Base-by-base conservation (phyloP, 2,329 filamentous ascomycete genomes). In the Alternaria hordeiaustralica region DNA sequence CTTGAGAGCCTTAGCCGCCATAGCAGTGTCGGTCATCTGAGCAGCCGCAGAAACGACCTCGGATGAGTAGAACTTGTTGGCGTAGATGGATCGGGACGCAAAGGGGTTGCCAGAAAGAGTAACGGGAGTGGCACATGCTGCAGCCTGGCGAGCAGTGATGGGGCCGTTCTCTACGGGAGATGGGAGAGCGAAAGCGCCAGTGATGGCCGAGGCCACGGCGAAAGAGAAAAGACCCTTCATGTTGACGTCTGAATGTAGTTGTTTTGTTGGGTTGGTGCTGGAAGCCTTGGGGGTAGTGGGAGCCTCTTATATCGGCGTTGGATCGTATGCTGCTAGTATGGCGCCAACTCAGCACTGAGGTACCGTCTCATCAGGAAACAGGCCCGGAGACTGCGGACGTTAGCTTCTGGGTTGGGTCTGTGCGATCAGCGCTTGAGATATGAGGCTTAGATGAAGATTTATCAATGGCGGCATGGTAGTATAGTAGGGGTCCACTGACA, bases 31-130 rank as follows among this genome's bases (percentile, higher is more conserved):
- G 43, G 71, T 74, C 36, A 87, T 88, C 18, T 89, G 88, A 30
- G 92, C 85, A 20, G 90, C 90, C 28, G 85, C 81, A 20, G 79
- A 83, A 47, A 82, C 81, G 60, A 87, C 83, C 71, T 87, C 85
- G 7, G 84, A 84, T 21, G 84, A 80, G 75, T 87, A 87, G 71
- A 84, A 86, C 18, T 83, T 81, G 73, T 87, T 87, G 58, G 82
- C 82, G 65, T 86, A 86, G 61, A 85, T 79, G 61, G 84, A 80
- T 66, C 84, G 82, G 33, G 82, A 82, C 20, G 78, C 75, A 66
- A 87, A 87, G 3, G 84, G 84, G 71, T 87, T 87, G 28, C 87
- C 88, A 13, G 83, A 71, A 55, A 80, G 75, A 55, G 75, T 79
- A 57, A 80, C 78, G 18, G 77, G 67, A 63, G 75, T 78, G 33